Base-by-base conservation (phyloP, 1,139 yeast species). In the Magnusiomyces paraingens region DNA sequence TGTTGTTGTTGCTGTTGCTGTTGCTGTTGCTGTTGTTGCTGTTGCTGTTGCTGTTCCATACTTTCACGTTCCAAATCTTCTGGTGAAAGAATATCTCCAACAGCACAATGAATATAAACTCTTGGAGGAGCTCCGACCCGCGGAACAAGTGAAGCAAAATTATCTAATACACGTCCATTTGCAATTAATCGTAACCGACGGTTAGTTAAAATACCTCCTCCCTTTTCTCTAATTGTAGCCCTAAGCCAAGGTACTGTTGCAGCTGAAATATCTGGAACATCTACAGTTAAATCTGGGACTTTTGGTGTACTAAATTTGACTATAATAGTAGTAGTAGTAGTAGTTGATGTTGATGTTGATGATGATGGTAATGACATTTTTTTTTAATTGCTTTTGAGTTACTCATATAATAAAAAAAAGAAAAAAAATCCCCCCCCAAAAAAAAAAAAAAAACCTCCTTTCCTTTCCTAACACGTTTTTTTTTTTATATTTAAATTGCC, bases 21-120 rank as follows among this genome's bases (percentile, higher is more conserved):
- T 78, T 8, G 42, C 32, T 86, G 94, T 55, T 81, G 86, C 78
- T 0, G 84, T 77, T 4, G 74, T 65, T 51, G 71, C 69, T 22
- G 74, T 74, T 32, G 76, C 78, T 60, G 76, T 78, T 8, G 42
- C 32, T 86, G 94, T 55, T 81, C 61, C 55, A 77, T 78, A 55
- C 78, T 82, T 62, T 88, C 96, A 52, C 80, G 74, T 0, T 73
- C 76, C 44, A 89, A 69, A 64, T 86, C 89, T n/a, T 73, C 77
- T 0, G 72, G 66, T 0, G 80, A 74, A 53, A 89, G 66, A 29
- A 73, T 77, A 51, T 86, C 95, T 2, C 96, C 96, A 3, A 89
- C 76, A 5, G 88, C 80, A 70, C 96, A 89, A 66, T 88, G 96
- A 6, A 90, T 75, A 63, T 84, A 88, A 15, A 86, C 60, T 29